Conservation (phyloP, 352 stramenopile genomes). For the Peronospora destructor region DNA sequence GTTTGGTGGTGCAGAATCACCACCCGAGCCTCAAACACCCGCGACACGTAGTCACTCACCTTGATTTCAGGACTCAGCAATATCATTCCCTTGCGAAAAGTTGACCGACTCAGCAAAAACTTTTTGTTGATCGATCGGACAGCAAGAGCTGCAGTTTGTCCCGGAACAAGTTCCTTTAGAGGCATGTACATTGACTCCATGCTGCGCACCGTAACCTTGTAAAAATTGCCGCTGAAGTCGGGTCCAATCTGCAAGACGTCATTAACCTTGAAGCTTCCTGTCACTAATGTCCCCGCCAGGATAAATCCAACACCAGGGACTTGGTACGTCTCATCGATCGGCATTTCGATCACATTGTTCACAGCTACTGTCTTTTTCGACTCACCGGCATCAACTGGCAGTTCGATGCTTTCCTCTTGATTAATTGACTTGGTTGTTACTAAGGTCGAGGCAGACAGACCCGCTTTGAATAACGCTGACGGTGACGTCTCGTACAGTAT, state of each 20-base stretch:
- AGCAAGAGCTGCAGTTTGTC: conserved; percentile 81
- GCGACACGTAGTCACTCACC: conserved; percentile 64
- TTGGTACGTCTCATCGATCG: conserved; percentile 84
- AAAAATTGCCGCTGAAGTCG: conserved; percentile 85
- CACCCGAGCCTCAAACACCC: conserved; percentile 88
- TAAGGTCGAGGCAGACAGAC: conserved; percentile 50
- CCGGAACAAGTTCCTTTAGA: conserved; percentile 80
- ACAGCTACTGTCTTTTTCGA: conserved; percentile 13
- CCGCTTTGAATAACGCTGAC: conserved; percentile 63
- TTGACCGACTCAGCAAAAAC: conserved; percentile 65
- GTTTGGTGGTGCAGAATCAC: conserved; percentile 94
- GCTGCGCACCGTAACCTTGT: conserved; percentile 77
- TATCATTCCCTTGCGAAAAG: conserved; percentile 91
- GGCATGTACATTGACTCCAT: conserved; percentile 89
- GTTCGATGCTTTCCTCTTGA: conserved; percentile 32
- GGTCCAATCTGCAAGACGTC: conserved; percentile 86
- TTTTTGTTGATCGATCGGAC: conserved; percentile 88
- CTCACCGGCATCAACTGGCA: conserved; percentile 5
- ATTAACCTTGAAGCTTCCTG: conserved; percentile 83
- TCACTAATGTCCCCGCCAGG: conserved; percentile 90
- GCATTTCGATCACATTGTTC: conserved; percentile 71
- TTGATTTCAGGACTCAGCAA: conserved; percentile 79
- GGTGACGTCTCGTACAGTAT: conserved; percentile 70
- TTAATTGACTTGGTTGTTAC: conserved; percentile 56
- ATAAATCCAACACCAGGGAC: conserved; percentile 93